Base-by-base conservation (phyloP, 2,329 filamentous ascomycete species). In the Paracoccidioides brasiliensis region DNA sequence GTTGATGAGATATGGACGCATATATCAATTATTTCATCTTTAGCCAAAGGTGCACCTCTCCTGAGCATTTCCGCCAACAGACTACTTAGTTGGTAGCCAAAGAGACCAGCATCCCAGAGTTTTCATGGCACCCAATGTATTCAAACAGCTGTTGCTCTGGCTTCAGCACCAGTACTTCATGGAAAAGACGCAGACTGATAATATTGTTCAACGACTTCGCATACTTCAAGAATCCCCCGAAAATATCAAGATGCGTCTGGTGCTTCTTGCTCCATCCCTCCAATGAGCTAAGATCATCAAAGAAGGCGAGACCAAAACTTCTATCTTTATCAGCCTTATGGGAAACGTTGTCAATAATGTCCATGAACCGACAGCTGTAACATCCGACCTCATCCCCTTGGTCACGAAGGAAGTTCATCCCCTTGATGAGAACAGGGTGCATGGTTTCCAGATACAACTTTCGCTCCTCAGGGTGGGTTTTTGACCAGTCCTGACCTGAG, bases 401-500 rank as follows among this genome's bases (percentile, higher is more conserved):
- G 53, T 76, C 71, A 0, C 72, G 69, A 1, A 76, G 64, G 56
- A 74, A 76, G 15, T 69, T 62, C 74, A 76, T 76, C 0, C 74
- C 74, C 43, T 64, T 64, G 15, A 64, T 63, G 5, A 77, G 64
- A 1, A 74, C 70, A 0, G 74, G 74, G 54, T 76, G 72, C 71
- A 76, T 75, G 4, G 69, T 74, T 32, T 68, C 65, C 8, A 76
- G 64, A 58, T 76, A 77, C 1, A 76, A 59, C 46, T 69, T 65
- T 1, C 72, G 66, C 63, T 77, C 74, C 33, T 69, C 66, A 1
- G 70, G 69, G 4, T 62, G 56, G 1, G 73, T 74, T 30, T 62
- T 66, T 0, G 67, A 69, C 74, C 73, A 76, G 56, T 76, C 73
- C 58, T 76, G 74, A 0, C 73, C 74, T 0, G 73, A 76, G 32